These are phyloP conservation scores for Carex myosuroides DNA, from an alignment of 176 grass and related monocot genomes.

Conservation along the genomic window DNA sequence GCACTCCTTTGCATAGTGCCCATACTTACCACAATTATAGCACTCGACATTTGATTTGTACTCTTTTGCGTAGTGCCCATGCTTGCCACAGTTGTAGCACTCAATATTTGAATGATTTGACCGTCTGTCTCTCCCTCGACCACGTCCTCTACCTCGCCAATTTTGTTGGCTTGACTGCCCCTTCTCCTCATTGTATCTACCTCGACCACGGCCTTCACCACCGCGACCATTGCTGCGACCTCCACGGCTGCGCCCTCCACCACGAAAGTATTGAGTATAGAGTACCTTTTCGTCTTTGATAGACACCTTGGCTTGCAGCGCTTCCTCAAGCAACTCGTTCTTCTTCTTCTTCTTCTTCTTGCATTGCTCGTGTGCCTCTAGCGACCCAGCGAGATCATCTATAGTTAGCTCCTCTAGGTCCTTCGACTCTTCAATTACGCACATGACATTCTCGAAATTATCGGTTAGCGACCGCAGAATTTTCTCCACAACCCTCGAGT, in stretches of 20 bases:
- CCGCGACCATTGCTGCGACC: background rate
- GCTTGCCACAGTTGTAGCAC: background rate
- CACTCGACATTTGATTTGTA: background rate
- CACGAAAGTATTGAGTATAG: background rate
- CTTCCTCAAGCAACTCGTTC: background rate
- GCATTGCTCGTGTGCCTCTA: background rate
- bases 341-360: no score
- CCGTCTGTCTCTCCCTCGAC: background rate
- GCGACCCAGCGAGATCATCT: background rate
- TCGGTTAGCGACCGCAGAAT: no score
- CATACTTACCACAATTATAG: background rate
- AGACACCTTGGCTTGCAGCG: no score
- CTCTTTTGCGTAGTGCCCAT: no score
- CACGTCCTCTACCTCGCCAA: background rate
- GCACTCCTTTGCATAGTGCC: no score
- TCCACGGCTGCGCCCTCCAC: background rate
- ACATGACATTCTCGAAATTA: no score
- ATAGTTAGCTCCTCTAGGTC: background rate
- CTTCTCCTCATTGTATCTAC: background rate
- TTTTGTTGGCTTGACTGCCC: background rate
- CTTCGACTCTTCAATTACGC: no score
- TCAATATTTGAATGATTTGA: background rate
- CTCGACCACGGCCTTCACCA: background rate
- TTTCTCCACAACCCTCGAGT: background rate
- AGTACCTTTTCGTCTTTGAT: no score